Base-by-base conservation (phyloP, 768 basidiomycete genomes). In the Trametes gibbosa region DNA sequence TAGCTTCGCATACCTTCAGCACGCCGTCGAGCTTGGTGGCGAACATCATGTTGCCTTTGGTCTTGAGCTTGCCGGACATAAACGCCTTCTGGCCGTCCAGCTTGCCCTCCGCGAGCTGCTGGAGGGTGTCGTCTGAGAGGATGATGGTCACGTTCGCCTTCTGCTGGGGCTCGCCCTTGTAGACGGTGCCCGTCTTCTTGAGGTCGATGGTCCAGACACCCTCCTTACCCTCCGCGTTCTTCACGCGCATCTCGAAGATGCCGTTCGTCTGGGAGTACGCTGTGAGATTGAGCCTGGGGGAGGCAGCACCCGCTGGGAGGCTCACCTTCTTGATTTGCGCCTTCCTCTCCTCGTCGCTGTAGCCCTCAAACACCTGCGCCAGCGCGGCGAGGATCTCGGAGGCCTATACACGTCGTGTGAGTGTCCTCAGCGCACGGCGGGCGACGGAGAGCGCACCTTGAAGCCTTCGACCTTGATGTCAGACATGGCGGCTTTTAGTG, bases 51-150 rank as follows among this genome's bases (percentile, higher is more conserved):
- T 94, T 95, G 55, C 92, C 93, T 71, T 83, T 89, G 16, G 90
- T 89, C 83, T 95, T 96, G 50, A 97, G 83, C 69, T 91, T 90
- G 27, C 95, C 95, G 7, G 90, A 91, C 90, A 98, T 92, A 78
- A 95, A 97, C 21, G 94, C 94, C 70, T 94, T 95, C 75, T 97
- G 95, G 19, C 92, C 94, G 66, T 90, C 92, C 45, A 89, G 77
- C 88, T 92, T 90, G 68, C 89, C 90, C 39, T 75, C 69, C 3
- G 90, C 86, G 35, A 98, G 78, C 40, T 86, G 81, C 29, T 77
- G 72, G 68, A 94, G 86, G 10, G 85, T 86, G 19, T 89, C 88
- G 72, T 93, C 91, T 32, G 83, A 81, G 64, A 94, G 77, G 53
- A 87, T 78, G 72, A 96, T 82, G 17, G 88, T 87, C 57, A 95